Conservation (phyloP, 805 yeast species). For the Pichia cabralensis region DNA sequence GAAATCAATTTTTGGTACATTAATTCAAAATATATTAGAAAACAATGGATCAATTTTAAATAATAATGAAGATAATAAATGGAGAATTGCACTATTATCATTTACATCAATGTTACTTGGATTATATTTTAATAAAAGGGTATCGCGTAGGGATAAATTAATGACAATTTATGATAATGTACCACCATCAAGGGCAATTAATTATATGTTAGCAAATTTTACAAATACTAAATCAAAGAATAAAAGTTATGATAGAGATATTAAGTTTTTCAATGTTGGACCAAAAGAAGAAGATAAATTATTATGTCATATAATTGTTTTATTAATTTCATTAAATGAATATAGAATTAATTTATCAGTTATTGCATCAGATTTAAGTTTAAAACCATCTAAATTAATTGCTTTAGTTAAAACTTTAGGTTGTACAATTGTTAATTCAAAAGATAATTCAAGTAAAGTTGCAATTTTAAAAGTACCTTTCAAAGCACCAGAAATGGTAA, state of each 20-base stretch:
- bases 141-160: slow-evolving; percentile 47
- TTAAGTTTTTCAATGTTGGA: slow-evolving; percentile 65
- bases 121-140: slow-evolving; percentile 64
- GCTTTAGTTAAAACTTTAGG: slow-evolving; percentile 74
- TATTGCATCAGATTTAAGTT: slow-evolving; percentile 71
- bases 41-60: background rate
- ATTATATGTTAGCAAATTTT: slow-evolving; percentile 63
- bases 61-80: slow-evolving; percentile 18
- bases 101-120: slow-evolving; percentile 76
- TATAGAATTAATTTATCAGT: slow-evolving; percentile 71
- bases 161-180: slow-evolving; percentile 55
- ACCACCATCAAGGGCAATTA: slow-evolving; percentile 68
- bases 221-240: slow-evolving; percentile 64
- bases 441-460: slow-evolving; percentile 68
- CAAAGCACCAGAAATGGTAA: slow-evolving; percentile 55
- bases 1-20: slow-evolving; percentile 21
- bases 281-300: slow-evolving; percentile 84
- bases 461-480: slow-evolving; percentile 85
- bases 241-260: slow-evolving; percentile 10
- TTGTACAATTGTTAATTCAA: slow-evolving; percentile 62
- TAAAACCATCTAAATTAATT: slow-evolving; percentile 65
- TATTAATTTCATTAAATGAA: slow-evolving; percentile 65
- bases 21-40: background rate
- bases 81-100: slow-evolving; percentile 61
- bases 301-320: slow-evolving; percentile 65